These are phyloP conservation scores for Metschnikowia peoriensis DNA, from an alignment of 805 yeast species.

Conservation along the genomic window DNA sequence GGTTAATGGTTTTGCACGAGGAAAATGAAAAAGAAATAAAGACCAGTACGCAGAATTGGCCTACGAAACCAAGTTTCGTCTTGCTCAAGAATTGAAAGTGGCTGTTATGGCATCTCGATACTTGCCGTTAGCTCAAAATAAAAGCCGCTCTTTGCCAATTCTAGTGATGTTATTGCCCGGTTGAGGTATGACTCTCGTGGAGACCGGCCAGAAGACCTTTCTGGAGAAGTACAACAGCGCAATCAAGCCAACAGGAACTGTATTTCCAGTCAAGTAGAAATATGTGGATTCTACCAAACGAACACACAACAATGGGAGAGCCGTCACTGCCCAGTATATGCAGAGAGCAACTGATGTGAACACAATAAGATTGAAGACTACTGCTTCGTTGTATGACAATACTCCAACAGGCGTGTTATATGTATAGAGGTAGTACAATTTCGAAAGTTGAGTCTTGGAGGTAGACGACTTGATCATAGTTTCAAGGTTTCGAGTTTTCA, in stretches of 20 bases:
- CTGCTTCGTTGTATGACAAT: conserved; percentile 24
- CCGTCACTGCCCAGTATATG: conserved; percentile 16
- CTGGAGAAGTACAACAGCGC: conserved; percentile 1
- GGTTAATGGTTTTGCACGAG: too few relatives aligned
- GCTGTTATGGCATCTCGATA: neutral
- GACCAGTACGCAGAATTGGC: neutral
- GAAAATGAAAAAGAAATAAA: too few relatives aligned
- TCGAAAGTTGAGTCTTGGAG: neutral
- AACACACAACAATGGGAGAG: conserved; percentile 13
- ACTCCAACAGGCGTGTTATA: conserved; percentile 31
- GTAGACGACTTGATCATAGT: neutral
- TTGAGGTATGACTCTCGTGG: neutral
- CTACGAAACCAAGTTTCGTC: neutral
- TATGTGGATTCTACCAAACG: conserved; percentile 14
- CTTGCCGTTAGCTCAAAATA: neutral
- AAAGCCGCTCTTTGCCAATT: neutral
- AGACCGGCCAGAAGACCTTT: neutral
- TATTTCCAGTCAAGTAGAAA: conserved; percentile 21
- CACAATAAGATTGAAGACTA: conserved; percentile 20
- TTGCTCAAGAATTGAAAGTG: neutral
- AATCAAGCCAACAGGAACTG: conserved; percentile 6
- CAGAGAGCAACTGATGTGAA: conserved; percentile 12
- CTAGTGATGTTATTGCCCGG: neutral
- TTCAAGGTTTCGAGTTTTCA: too few relatives aligned
- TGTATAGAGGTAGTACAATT: conserved; percentile 22